Base-by-base conservation (phyloP, 1,284 basidiomycete species). In the Marasmius sp. region DNA sequence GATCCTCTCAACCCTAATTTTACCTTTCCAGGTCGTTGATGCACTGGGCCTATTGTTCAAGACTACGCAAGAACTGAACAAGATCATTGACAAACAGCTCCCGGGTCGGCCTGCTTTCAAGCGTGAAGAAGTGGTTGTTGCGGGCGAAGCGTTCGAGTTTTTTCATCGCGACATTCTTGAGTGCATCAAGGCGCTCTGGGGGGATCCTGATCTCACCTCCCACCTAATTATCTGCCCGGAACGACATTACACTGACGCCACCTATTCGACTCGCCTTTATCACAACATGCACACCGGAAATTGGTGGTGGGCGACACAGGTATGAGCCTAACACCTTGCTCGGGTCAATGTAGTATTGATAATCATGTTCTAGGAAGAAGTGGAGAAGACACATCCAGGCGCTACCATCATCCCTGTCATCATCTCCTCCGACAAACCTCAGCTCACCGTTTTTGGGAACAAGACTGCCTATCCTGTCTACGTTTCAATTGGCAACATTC, bases 241-340 rank as follows among this genome's bases (percentile, higher is more conserved):
- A 53, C 27, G 52, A 1, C 66, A 67, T 22, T 71, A 68, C 53
- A 48, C 38, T 1, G 64, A 68, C 55, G 57, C 39, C 0, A 58
- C 66, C 20, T 38, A 63, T 22, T 52, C 33, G 3, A 59, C 33
- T 6, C 36, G 62, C 0, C 4, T 68, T 9, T 72, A 64, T 53
- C 60, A 69, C 63, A 69, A 72, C 33, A 69, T 72, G 68, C 60
- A 70, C 51, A 72, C 69, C 0, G 69, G 66, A 6, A 62, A 65
- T 18, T 72, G 71, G 71, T 72, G 70, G 71, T 69, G 67, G 69
- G 50, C 57, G 0, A 67, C 63, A 12, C 70, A 71, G 64, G 69
- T 69, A 60, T n/a, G n/a, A n/a, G 20, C 59, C 56, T 50, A 8
- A 50, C 16, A 16, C 38, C 54, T 4, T 11, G 45, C 27, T 49